Conservation (phyloP, 1,284 basidiomycete species). For the Pseudozyma pruni region DNA sequence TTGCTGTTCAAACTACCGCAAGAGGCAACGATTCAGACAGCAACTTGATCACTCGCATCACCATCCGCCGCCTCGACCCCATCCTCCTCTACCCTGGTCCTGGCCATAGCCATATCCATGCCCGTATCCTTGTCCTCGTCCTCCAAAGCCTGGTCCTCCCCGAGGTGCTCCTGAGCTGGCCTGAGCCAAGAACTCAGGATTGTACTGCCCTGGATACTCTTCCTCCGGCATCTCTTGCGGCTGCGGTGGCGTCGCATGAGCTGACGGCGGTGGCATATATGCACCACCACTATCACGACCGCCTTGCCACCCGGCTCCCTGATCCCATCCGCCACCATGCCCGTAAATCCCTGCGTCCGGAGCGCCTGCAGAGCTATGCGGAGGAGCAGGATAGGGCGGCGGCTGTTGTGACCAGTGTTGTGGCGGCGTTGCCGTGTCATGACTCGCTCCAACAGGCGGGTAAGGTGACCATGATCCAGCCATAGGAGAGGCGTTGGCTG, state of each 20-base stretch:
- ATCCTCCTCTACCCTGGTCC: conserved; percentile 15
- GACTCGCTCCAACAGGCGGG: conserved; percentile 1
- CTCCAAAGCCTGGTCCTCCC: conserved; percentile 8
- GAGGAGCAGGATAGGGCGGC: conserved; percentile 6
- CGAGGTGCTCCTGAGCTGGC: conserved; percentile 10
- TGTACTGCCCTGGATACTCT: conserved; percentile 48
- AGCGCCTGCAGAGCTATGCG: conserved; percentile 5
- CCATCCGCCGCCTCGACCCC: conserved; percentile 24
- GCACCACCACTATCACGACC: not conserved
- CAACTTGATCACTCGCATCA: too few relatives aligned
- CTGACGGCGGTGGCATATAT: not conserved
- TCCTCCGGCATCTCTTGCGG: conserved; percentile 38
- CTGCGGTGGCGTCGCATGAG: conserved; percentile 7
- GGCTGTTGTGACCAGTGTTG: conserved; percentile 16
- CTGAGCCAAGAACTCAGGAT: conserved; percentile 39
- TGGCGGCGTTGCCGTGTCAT: not conserved
- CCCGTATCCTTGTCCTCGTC: conserved; percentile 8
- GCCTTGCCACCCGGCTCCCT: conserved; percentile 7
- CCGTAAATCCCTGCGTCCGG: conserved; percentile 3
- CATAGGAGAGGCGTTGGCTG: conserved; percentile 6
- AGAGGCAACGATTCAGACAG: too few relatives aligned
- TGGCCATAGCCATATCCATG: conserved; percentile 6
- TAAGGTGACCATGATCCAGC: conserved; percentile 24
- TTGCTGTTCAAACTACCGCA: too few relatives aligned
- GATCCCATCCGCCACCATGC: conserved; percentile 9